Conservation (phyloP, 2,329 filamentous ascomycete genomes). For the Penicillium olsonii region DNA sequence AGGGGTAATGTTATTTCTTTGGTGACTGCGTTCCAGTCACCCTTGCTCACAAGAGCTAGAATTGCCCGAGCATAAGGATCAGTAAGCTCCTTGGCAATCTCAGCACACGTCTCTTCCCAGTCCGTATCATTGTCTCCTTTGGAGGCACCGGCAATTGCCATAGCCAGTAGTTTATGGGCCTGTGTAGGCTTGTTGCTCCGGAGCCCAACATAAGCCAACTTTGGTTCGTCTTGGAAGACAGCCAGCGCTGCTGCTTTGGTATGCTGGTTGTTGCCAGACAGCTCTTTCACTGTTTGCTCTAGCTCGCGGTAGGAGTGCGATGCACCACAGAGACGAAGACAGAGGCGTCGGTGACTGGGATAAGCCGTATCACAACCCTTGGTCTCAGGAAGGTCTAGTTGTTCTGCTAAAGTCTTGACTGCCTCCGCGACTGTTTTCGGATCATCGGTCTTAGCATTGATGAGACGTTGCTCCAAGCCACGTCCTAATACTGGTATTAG, state of each 20-base stretch:
- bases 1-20: conserved; percentile 60
- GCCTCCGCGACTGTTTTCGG: conserved; percentile 36
- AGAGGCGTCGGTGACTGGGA: conserved; percentile 60
- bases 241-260: conserved; percentile 66
- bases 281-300: conserved; percentile 50
- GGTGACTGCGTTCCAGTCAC: conserved; percentile 61
- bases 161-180: conserved; percentile 59
- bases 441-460: conserved; percentile 27
- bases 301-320: conserved; percentile 54
- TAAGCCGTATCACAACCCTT: conserved; percentile 54
- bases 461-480: conserved; percentile 34
- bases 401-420: conserved; percentile 53
- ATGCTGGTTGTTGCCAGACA: conserved; percentile 56
- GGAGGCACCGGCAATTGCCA: conserved; percentile 50
- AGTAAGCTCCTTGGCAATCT: conserved; percentile 62
- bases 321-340: conserved; percentile 61
- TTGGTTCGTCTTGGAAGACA: conserved; percentile 60
- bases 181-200: conserved; percentile 55
- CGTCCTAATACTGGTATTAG: conserved; percentile 29
- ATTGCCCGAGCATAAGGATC: conserved; percentile 65
- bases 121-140: conserved; percentile 54
- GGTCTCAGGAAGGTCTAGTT: conserved; percentile 53
- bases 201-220: conserved; percentile 59
- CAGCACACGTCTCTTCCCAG: conserved; percentile 62
- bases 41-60: conserved; percentile 60